These are phyloP conservation scores for Microsporum audouinii DNA, from an alignment of 2,329 filamentous ascomycete species.

Conservation along the genomic window DNA sequence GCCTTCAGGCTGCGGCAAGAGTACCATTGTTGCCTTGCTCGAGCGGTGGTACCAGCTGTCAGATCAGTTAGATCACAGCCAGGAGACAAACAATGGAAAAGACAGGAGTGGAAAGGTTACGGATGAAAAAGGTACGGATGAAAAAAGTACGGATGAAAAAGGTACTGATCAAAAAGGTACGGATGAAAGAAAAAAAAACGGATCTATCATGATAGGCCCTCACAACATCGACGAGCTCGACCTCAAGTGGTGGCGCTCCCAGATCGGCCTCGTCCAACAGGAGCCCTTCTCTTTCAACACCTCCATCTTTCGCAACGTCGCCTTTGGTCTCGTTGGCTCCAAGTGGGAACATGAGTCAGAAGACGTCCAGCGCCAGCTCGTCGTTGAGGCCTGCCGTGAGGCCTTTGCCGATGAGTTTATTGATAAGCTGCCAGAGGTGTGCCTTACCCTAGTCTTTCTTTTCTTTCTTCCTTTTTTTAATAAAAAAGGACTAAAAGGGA, in stretches of 20 bases:
- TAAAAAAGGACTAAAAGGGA: too few species aligned
- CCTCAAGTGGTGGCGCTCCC: conserved; percentile 48
- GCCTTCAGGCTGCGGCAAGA: conserved; percentile 37
- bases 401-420: conserved; percentile 62
- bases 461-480: too few species aligned
- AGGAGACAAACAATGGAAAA: background rate
- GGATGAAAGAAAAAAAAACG: conserved; percentile 19
- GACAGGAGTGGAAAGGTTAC: background rate
- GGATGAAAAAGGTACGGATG: background rate
- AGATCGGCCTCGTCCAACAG: conserved; percentile 56
- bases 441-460: background rate
- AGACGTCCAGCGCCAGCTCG: conserved; percentile 36
- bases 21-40: conserved; percentile 34
- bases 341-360: conserved; percentile 26
- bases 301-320: conserved; percentile 52
- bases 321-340: conserved; percentile 41
- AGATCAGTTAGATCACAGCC: conserved; percentile 1
- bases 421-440: conserved; percentile 43
- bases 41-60: conserved; percentile 34
- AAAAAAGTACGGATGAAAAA: background rate
- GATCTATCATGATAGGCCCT: conserved; percentile 44
- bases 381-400: conserved; percentile 53
- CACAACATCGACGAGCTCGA: conserved; percentile 47
- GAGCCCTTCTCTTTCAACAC: conserved; percentile 59
- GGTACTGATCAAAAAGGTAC: background rate